phyloP scores from a whole-genome alignment of 257 asterid species.

The Solanum paucissectum region DNA sequence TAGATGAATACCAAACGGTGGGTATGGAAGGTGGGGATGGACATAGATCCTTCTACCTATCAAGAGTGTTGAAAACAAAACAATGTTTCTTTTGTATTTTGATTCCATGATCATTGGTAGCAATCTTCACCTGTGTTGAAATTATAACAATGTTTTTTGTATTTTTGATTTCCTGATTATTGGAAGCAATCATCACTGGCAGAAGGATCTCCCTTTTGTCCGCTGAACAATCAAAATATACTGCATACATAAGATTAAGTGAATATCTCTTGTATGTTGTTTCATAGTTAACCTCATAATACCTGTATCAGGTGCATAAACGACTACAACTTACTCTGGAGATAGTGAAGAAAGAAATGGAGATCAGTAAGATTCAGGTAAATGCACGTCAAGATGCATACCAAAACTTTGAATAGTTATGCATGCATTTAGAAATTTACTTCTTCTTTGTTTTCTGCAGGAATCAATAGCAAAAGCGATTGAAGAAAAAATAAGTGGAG shows the following conservation, averaged over 20 bases:
- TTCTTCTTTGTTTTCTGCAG: constrained; percentile 26
- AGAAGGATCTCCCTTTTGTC: neutral
- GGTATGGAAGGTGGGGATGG: neutral
- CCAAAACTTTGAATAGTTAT: neutral
- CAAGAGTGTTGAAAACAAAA: neutral
- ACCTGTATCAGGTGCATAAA: constrained; percentile 52
- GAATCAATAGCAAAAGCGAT: constrained; percentile 98
- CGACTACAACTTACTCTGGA: constrained; percentile 78
- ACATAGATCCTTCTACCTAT: neutral
- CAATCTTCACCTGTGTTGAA: neutral
- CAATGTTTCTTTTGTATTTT: neutral
- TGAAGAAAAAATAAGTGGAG: constrained; percentile 97
- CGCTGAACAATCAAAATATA: neutral
- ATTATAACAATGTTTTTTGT: neutral
- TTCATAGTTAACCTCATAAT: neutral
- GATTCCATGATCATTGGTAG: neutral
- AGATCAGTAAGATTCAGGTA: constrained; percentile 96
- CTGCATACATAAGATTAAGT: neutral
- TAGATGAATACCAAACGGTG: neutral
- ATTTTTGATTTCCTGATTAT: neutral
- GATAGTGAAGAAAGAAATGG: constrained; percentile 97
- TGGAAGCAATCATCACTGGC: neutral
- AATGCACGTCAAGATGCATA: neutral
- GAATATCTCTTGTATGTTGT: neutral
- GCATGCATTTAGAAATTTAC: neutral